These are phyloP conservation scores for Monosporascus sp. DNA, from an alignment of 2,329 filamentous ascomycete species.

Conservation along the genomic window DNA sequence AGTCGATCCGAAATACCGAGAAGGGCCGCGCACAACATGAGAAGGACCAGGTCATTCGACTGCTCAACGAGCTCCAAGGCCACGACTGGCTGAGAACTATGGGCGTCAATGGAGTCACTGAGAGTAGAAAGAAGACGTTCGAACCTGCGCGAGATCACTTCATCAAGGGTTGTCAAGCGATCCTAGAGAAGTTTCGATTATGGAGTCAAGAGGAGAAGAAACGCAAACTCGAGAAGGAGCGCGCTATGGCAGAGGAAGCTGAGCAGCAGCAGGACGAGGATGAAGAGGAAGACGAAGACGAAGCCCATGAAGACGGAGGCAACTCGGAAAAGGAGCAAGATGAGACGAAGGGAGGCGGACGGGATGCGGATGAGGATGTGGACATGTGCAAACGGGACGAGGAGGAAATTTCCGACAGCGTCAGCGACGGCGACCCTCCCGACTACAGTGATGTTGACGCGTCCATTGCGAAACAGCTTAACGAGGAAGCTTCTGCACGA, in stretches of 20 bases:
- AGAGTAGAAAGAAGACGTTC: slow-evolving; percentile 79
- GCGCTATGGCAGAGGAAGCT: slow-evolving; percentile 45
- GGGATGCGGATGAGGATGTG: slow-evolving; percentile 28
- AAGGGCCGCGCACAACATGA: slow-evolving; percentile 62
- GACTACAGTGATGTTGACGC: slow-evolving; percentile 68
- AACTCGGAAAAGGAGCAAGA: slow-evolving; percentile 25
- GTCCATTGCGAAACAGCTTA: slow-evolving; percentile 67
- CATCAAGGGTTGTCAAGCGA: slow-evolving; percentile 71
- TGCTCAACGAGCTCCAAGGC: slow-evolving; percentile 78
- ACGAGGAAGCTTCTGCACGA: slow-evolving; percentile 54
- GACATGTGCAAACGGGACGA: slow-evolving; percentile 18
- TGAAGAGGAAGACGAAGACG: slow-evolving; percentile 12
- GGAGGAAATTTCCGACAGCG: slow-evolving; percentile 22
- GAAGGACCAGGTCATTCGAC: slow-evolving; percentile 56
- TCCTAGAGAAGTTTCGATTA: slow-evolving; percentile 79
- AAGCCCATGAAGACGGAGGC: slow-evolving; percentile 20
- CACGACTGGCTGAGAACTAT: slow-evolving; percentile 91
- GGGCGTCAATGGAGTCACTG: slow-evolving; percentile 80
- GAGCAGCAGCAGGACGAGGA: slow-evolving; percentile 35
- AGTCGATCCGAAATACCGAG: slow-evolving; percentile 58
- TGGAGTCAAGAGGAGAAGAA: slow-evolving; percentile 91
- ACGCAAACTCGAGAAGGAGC: slow-evolving; percentile 70
- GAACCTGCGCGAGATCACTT: slow-evolving; percentile 83
- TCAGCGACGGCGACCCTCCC: slow-evolving; percentile 46
- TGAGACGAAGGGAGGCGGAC: slow-evolving; percentile 4